A percentile compares a stretch with the other conserved stretches of the same genome.
Evolutionary conservation across 1,284 basidiomycete species (phyloP).

Genomic region (Fomitopsis palustris): DNA sequence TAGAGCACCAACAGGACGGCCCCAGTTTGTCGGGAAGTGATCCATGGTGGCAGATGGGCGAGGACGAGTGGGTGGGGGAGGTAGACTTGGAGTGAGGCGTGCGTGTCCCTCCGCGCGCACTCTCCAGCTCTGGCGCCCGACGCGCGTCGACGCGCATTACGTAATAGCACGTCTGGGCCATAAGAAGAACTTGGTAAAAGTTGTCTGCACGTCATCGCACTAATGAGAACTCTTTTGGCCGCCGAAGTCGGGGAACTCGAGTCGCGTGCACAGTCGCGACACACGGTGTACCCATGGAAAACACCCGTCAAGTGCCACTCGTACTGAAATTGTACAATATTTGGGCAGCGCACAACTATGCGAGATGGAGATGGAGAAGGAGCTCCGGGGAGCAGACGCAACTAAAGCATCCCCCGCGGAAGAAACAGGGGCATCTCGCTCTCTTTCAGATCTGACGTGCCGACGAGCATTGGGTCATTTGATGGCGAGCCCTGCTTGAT

Average conservation of each 20-base stretch:
- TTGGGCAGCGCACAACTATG: too few species aligned
- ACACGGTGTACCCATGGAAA: too few species aligned
- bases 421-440: neutral
- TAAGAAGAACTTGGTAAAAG: too few species aligned
- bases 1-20: slow-evolving; percentile 56
- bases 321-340: too few species aligned
- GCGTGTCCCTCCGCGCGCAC: neutral
- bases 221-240: too few species aligned
- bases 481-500: neutral
- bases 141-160: slow-evolving; percentile 12
- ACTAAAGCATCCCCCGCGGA: too few species aligned
- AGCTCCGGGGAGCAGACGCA: too few species aligned
- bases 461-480: neutral
- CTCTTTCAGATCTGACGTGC: neutral
- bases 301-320: too few species aligned
- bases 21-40: slow-evolving; percentile 80
- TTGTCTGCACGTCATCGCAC: too few species aligned
- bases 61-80: neutral
- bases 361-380: too few species aligned
- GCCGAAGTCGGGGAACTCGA: too few species aligned
- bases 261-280: too few species aligned
- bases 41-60: slow-evolving; percentile 47
- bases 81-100: neutral
- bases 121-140: neutral
- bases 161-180: neutral